Conservation (phyloP, 1,284 basidiomycete genomes). For the Moniliella sp. region DNA sequence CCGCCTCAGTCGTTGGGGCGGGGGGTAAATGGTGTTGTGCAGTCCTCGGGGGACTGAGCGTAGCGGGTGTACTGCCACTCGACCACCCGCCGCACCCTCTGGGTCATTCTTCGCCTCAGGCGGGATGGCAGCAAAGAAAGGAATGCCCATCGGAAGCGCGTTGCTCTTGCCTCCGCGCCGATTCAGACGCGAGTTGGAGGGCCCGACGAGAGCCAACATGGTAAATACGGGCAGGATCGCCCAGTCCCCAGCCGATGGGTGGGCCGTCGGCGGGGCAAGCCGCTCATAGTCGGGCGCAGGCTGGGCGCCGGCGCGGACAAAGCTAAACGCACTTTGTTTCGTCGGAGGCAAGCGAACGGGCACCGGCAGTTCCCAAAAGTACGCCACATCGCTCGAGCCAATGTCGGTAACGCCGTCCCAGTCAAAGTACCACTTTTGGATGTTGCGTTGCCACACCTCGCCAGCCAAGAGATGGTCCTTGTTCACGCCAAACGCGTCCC, state of each 20-base stretch:
- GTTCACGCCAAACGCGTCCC: too few relatives aligned
- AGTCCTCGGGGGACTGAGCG: constrained; percentile 3
- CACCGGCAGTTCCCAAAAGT: constrained; percentile 17
- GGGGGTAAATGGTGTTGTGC: too few relatives aligned
- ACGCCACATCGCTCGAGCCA: constrained; percentile 16
- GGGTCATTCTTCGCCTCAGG: constrained; percentile 8
- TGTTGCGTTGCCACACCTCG: constrained; percentile 19
- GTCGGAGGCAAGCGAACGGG: constrained; percentile 6
- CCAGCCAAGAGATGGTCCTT: constrained; percentile 8
- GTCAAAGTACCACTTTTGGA: constrained; percentile 23
- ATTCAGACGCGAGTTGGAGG: not conserved
- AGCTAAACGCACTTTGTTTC: constrained; percentile 2
- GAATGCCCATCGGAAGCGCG: constrained; percentile 9
- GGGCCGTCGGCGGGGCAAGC: constrained; percentile 4
- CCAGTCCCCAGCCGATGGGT: constrained; percentile 7
- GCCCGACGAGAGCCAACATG: constrained; percentile 4
- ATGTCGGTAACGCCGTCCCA: constrained; percentile 24
- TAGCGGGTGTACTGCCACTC: constrained; percentile 10
- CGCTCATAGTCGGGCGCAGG: constrained; percentile 9
- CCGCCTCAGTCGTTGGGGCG: too few relatives aligned
- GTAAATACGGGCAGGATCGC: constrained; percentile 22
- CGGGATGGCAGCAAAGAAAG: constrained; percentile 25
- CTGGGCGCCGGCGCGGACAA: constrained; percentile 9
- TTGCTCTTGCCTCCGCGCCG: not conserved
- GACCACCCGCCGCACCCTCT: constrained; percentile 10